Percentiles rank a stretch among this genome's conserved stretches.
Evolutionary conservation across 2,329 filamentous ascomycete species (phyloP).

Genomic region (Clarireedia monteithiana): DNA sequence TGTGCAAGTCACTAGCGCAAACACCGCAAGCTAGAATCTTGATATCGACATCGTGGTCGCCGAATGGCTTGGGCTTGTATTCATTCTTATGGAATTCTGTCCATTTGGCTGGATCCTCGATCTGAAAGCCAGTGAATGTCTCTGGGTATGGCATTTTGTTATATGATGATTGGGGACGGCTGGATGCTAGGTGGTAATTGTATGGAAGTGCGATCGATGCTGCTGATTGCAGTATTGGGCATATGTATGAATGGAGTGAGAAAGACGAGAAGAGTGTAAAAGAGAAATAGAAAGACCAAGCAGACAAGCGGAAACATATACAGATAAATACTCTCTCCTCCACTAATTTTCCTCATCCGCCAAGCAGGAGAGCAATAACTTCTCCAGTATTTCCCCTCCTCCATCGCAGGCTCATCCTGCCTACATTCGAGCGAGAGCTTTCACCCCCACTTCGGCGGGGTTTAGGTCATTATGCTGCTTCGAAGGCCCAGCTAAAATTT

Average conservation of each 20-base stretch:
- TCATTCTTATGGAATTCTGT: slow-evolving; percentile 35
- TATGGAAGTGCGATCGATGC: too few species aligned
- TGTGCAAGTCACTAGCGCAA: slow-evolving; percentile 66
- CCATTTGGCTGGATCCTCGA: slow-evolving; percentile 30
- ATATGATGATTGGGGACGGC: background rate
- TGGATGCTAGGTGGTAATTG: background rate
- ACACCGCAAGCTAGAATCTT: slow-evolving; percentile 77
- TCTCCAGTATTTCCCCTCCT: background rate
- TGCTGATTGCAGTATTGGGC: too few species aligned
- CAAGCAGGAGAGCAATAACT: background rate
- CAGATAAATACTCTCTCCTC: slow-evolving; percentile 1
- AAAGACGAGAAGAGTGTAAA: background rate
- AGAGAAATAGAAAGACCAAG: background rate
- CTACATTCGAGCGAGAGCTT: background rate
- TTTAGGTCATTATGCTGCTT: background rate
- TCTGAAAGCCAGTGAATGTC: slow-evolving; percentile 54
- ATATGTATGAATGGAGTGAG: too few species aligned
- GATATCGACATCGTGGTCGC: slow-evolving; percentile 80
- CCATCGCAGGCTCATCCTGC: background rate
- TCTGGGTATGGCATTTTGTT: slow-evolving; percentile 40
- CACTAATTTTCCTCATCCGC: background rate
- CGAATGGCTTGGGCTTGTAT: slow-evolving; percentile 79
- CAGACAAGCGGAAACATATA: background rate
- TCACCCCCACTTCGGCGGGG: background rate
- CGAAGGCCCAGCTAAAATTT: background rate